phyloP scores from a whole-genome alignment of 164 flowering plant genomes.

The Nelumbo lutea region DNA sequence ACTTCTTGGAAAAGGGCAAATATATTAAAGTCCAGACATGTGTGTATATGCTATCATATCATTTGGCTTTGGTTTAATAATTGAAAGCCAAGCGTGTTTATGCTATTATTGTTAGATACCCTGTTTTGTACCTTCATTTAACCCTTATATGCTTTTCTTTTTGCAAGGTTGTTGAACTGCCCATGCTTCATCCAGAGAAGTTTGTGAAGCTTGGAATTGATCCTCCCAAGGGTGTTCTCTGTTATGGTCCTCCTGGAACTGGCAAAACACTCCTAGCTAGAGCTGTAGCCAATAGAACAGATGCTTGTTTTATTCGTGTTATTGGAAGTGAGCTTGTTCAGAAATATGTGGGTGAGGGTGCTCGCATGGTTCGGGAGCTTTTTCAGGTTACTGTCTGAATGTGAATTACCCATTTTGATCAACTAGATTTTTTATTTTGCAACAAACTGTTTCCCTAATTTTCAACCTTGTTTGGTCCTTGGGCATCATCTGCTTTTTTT shows the following conservation, averaged over 20 bases:
- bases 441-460: neutral
- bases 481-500: neutral
- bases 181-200: slow-evolving; percentile 99
- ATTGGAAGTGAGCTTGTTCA: slow-evolving; percentile 99
- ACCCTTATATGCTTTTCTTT: slow-evolving; percentile 4
- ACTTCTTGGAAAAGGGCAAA: no score
- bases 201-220: slow-evolving; percentile 98
- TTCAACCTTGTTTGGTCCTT: neutral
- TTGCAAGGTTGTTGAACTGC: slow-evolving; percentile 73
- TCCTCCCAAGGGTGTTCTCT: slow-evolving; percentile 97
- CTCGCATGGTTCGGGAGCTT: slow-evolving; percentile 93
- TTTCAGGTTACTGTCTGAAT: slow-evolving; percentile 61
- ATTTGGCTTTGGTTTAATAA: no score
- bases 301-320: slow-evolving; percentile 96
- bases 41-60: no score
- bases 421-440: neutral
- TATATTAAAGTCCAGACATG: no score
- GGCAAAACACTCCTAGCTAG: slow-evolving; percentile 95
- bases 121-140: neutral
- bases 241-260: slow-evolving; percentile 99
- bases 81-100: neutral
- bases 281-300: slow-evolving; percentile 97
- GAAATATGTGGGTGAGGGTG: slow-evolving; percentile 98
- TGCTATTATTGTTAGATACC: neutral
- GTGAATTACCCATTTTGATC: neutral